Base-by-base conservation (phyloP, 2,329 filamentous ascomycete genomes). In the Cercospora zeae-maydis region DNA sequence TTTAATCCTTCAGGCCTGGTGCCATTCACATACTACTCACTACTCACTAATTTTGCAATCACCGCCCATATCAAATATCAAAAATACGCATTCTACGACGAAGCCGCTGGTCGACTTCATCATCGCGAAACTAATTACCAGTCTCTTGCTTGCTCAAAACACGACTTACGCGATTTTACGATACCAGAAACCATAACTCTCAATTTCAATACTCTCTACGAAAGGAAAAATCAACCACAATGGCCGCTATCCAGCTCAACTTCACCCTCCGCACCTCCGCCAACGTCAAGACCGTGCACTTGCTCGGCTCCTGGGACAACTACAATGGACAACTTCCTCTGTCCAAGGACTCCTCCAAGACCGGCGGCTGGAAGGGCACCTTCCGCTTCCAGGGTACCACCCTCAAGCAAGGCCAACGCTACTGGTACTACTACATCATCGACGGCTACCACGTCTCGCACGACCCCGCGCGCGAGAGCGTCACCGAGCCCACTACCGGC, bases 381-480 rank as follows among this genome's bases (percentile, higher is more conserved):
- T 97, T 99, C 84, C 89, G 92, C 81, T 97, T 99, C 82, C 90
- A 95, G 81, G 89, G 89, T 76, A 81, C 86, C 66, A 93, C 91
- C 64, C 86, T 98, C 73, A 88, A 93, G 83, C 84, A 91, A 73
- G 92, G 93, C 77, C 88, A 91, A 77, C 89, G 93, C 77, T 98
- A 98, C 87, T 99, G 95, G 95, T 99, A 98, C 88, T 99, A 99
- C 87, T 99, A 97, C 85, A 97, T 98, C 87, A 95, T 98, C 79
- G 95, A 99, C 78, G 95, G 95, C 72, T 97, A 97, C 87, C 93
- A 97, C 79, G 89, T 96, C 78, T 93, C 93, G 66, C 93, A 98
- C 85, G 95, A 98, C 82, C 93, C 93, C 71, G 91, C 90, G 78
- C 88, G 92, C 77, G 83, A 90, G 74, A 93, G 89, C 76, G 96